Evolutionary conservation across 2,329 filamentous ascomycete species (phyloP), one percentile per base, ranked within the genome.

Genomic region (Phoma herbarum): DNA sequence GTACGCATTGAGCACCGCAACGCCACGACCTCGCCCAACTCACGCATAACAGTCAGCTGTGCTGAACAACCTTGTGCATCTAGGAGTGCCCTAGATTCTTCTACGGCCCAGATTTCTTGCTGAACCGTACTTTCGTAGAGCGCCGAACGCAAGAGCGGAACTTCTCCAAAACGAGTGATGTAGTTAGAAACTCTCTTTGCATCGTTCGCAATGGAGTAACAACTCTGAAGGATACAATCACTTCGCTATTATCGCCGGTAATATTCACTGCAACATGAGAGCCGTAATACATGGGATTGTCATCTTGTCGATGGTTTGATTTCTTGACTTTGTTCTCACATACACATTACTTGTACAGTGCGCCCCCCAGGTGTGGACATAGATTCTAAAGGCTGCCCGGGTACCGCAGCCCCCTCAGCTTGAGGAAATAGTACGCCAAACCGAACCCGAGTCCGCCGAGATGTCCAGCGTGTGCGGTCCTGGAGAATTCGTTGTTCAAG

Each of bases 391-490:
- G 22, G 41, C 56, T 59, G 2, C 56, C 56, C 12, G 56, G 56
- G 12, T 35, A 35, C 16, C 18, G 29, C 45, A 59, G 26, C n/a
- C 33, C 18, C 12, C 56, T 52, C 33, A 59, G 16, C 46, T 45
- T 59, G 7, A 59, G 41, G 29, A 75, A 45, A 49, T 71, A 77
- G 50, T 75, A 77, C 18, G 64, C 41, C 14, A 69, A 49, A 0
- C 81, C 81, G 64, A 79, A 81, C 0, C 69, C 69, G 20, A 74
- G 51, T 0, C 81, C 81, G 5, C 81, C 81, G 14, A 83, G 53
- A 73, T 83, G 81, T 8, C 79, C 81, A 18, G 75, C 70, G 70
- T 83, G 81, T 4, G 68, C 79, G 9, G 77, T 61, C 5, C 48
- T 57, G 18, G 64, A 71, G 10, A 58, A 67, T 4, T 61, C 44